Conservation (phyloP, 139 green algal species). For the Coelastrella sp. region DNA sequence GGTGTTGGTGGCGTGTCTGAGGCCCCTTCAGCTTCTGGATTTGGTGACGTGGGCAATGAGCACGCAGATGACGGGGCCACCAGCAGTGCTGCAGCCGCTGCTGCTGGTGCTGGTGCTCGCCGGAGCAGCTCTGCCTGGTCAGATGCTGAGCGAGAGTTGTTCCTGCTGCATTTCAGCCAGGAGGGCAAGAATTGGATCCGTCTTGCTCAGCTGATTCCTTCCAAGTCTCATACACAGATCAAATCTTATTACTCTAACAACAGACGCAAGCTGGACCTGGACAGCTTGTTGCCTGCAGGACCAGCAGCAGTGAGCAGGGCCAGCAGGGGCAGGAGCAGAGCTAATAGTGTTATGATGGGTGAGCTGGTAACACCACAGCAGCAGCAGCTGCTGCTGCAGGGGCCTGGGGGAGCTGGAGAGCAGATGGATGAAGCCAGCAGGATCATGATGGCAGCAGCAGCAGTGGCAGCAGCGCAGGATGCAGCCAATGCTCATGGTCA, state of each 20-base stretch:
- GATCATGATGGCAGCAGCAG: neutral
- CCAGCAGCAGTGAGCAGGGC: slow-evolving; percentile 9
- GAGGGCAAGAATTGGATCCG: slow-evolving; percentile 75
- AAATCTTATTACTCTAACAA: slow-evolving; percentile 90
- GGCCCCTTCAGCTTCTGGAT: neutral
- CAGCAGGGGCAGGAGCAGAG: neutral
- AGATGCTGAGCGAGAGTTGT: slow-evolving; percentile 64
- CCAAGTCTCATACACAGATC: slow-evolving; percentile 77
- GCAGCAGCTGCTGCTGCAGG: neutral
- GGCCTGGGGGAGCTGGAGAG: neutral
- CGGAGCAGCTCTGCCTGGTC: slow-evolving; percentile 61
- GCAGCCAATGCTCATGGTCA: neutral
- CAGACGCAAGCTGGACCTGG: slow-evolving; percentile 70
- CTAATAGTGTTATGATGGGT: neutral
- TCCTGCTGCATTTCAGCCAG: slow-evolving; percentile 59
- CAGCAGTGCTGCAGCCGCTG: neutral
- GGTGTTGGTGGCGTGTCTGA: neutral
- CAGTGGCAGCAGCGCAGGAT: slow-evolving; percentile 1
- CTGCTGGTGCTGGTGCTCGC: slow-evolving; percentile 26
- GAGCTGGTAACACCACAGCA: slow-evolving; percentile 2
- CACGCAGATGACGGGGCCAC: slow-evolving; percentile 8
- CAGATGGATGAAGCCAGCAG: neutral
- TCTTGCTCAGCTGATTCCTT: slow-evolving; percentile 70
- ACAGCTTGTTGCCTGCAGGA: slow-evolving; percentile 44
- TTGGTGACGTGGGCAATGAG: neutral